Percentiles rank a stretch among this genome's conserved stretches.
These are phyloP conservation scores for Paramecium sexaurelia DNA, from an alignment of 73 alveolate species.

Conservation along the genomic window DNA sequence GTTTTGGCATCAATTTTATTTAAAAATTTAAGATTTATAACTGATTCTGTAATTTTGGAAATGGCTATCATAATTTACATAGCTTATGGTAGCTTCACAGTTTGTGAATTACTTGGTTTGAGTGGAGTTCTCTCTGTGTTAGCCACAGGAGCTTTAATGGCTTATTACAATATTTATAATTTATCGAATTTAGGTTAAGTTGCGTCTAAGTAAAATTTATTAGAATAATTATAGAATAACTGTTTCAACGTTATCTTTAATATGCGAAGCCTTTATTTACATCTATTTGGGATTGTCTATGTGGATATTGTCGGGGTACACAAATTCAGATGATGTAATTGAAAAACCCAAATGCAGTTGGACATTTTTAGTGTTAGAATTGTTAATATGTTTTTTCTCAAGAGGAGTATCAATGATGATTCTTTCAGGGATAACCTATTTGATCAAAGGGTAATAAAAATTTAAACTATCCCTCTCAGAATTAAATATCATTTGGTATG, in stretches of 20 bases:
- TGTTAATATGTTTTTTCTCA: slow-evolving; percentile 45
- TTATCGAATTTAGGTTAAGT: slow-evolving; percentile 69
- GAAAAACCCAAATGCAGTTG: slow-evolving; percentile 41
- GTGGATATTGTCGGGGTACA: slow-evolving; percentile 53
- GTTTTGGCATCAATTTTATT: slow-evolving; percentile 68
- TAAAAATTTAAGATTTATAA: slow-evolving; percentile 69
- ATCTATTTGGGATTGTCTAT: slow-evolving; percentile 54
- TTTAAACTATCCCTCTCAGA: slow-evolving; percentile 52
- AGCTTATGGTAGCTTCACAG: slow-evolving; percentile 87
- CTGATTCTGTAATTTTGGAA: slow-evolving; percentile 84
- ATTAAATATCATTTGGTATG: slow-evolving; percentile 80
- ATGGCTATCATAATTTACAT: slow-evolving; percentile 83
- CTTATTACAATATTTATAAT: slow-evolving; percentile 93
- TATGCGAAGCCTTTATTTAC: slow-evolving; percentile 56
- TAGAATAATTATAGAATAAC: slow-evolving; percentile 26
- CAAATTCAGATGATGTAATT: background rate
- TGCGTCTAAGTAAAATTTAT: slow-evolving; percentile 30
- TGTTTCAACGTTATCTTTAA: slow-evolving; percentile 15
- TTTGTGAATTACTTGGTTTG: slow-evolving; percentile 85
- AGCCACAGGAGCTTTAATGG: slow-evolving; percentile 90
- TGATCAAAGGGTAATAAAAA: slow-evolving; percentile 54
- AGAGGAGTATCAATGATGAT: slow-evolving; percentile 20
- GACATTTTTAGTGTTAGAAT: slow-evolving; percentile 58
- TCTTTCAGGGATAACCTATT: slow-evolving; percentile 1
- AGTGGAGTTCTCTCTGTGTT: slow-evolving; percentile 94